phyloP scores from a whole-genome alignment of 768 basidiomycete genomes.

The Termitomyces sp. region DNA sequence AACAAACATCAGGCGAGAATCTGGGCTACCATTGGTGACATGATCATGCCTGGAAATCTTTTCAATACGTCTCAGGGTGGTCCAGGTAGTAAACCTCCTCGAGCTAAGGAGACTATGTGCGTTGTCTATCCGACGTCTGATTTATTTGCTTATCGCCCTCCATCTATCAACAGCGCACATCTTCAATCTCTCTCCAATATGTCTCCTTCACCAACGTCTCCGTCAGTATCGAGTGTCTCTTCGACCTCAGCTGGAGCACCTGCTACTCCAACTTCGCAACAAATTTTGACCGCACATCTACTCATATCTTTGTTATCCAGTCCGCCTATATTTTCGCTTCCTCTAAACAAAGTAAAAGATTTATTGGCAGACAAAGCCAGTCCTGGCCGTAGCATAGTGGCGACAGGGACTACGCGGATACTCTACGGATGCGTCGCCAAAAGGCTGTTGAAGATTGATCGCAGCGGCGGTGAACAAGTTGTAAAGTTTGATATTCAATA shows the following conservation, averaged over 20 bases:
- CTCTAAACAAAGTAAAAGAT: conserved; percentile 59
- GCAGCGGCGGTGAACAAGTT: conserved; percentile 68
- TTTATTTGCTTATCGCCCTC: conserved; percentile 1
- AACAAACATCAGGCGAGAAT: conserved; percentile 52
- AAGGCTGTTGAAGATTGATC: conserved; percentile 69
- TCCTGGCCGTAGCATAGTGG: conserved; percentile 25
- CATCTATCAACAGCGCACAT: conserved; percentile 34
- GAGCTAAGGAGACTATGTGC: conserved; percentile 59
- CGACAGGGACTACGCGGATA: conserved; percentile 50
- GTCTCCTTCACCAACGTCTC: conserved; percentile 49
- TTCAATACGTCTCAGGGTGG: conserved; percentile 27
- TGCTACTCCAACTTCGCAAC: conserved; percentile 51
- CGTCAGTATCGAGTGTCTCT: conserved; percentile 49
- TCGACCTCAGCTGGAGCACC: conserved; percentile 26
- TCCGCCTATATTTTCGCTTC: conserved; percentile 48
- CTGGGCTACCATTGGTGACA: conserved; percentile 60
- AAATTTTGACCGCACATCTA: conserved; percentile 65
- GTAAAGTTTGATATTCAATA: conserved; percentile 61
- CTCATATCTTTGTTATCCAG: conserved; percentile 53
- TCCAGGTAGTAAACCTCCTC: conserved; percentile 34
- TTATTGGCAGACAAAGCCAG: conserved; percentile 40
- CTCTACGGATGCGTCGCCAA: conserved; percentile 81
- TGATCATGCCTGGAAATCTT: conserved; percentile 50
- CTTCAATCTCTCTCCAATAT: conserved; percentile 50
- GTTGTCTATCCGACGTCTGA: conserved; percentile 13